Percentiles rank a stretch among this genome's conserved stretches.
phyloP scores from a whole-genome alignment of 2,329 filamentous ascomycete species.

The Phialophora chinensis region DNA sequence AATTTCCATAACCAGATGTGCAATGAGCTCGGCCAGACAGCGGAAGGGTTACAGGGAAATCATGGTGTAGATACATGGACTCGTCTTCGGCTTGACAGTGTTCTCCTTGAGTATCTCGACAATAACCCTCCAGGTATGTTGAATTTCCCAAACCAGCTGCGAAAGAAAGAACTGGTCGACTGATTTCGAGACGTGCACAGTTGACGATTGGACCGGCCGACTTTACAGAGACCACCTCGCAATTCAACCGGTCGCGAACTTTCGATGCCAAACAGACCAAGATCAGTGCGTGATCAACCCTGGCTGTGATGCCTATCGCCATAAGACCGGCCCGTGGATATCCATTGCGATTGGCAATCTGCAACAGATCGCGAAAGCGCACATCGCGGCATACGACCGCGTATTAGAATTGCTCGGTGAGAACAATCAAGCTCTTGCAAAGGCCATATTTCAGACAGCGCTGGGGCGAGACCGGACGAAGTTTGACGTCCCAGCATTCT shows the following conservation, averaged over 20 bases:
- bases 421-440: conserved; percentile 3
- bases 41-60: neutral
- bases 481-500: neutral
- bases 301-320: neutral
- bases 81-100: neutral
- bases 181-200: neutral
- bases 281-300: neutral
- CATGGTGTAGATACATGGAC: neutral
- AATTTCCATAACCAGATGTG: conserved; percentile 1
- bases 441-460: neutral
- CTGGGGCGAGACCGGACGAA: neutral
- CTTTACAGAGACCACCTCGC: conserved; percentile 3
- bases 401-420: neutral
- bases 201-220: conserved; percentile 1
- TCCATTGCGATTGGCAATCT: conserved; percentile 2
- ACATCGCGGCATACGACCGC: neutral
- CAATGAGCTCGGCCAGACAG: neutral
- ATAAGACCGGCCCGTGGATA: conserved; percentile 1
- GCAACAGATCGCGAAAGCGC: neutral
- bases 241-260: neutral
- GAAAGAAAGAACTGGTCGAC: too few species aligned
- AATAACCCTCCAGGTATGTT: neutral
- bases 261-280: conserved; percentile 1
- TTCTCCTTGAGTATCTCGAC: neutral
- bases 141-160: neutral